Evolutionary conservation across 108 stramenopile species (phyloP).

Genomic region (Fragilaria radians): DNA sequence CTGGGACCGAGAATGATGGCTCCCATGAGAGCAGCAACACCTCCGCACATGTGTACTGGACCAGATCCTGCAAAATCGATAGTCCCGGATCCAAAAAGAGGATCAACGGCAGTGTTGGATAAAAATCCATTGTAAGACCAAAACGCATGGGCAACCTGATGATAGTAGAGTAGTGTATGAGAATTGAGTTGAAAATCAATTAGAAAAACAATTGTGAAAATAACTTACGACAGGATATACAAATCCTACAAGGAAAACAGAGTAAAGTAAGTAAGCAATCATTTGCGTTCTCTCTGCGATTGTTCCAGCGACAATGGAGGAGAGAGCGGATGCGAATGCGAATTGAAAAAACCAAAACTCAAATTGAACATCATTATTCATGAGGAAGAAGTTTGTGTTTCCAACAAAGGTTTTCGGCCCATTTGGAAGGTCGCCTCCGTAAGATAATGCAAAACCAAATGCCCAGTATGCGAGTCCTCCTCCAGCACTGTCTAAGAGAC

Average conservation of each 20-base stretch:
- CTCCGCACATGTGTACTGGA: constrained; percentile 73
- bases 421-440: constrained; percentile 33
- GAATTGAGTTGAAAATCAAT: constrained; percentile 6
- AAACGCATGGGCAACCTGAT: constrained; percentile 22
- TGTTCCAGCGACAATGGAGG: constrained; percentile 63
- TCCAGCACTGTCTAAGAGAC: constrained; percentile 68
- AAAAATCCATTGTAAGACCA: constrained; percentile 38
- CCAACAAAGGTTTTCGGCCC: constrained; percentile 22
- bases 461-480: constrained; percentile 58
- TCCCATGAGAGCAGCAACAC: constrained; percentile 56
- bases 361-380: constrained; percentile 16
- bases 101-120: constrained; percentile 33
- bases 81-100: constrained; percentile 50
- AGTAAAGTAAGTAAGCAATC: constrained; percentile 56
- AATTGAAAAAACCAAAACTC: constrained; percentile 47
- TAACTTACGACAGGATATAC: constrained; percentile 46
- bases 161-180: not conserved
- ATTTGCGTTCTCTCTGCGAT: constrained; percentile 68
- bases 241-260: constrained; percentile 49
- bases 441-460: constrained; percentile 67
- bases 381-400: constrained; percentile 39
- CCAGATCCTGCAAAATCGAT: constrained; percentile 82
- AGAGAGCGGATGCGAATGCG: constrained; percentile 40
- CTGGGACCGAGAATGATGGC: constrained; percentile 58
- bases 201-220: not conserved